Conservation (phyloP, 345 rosid species). For the Isatis tinctoria region DNA sequence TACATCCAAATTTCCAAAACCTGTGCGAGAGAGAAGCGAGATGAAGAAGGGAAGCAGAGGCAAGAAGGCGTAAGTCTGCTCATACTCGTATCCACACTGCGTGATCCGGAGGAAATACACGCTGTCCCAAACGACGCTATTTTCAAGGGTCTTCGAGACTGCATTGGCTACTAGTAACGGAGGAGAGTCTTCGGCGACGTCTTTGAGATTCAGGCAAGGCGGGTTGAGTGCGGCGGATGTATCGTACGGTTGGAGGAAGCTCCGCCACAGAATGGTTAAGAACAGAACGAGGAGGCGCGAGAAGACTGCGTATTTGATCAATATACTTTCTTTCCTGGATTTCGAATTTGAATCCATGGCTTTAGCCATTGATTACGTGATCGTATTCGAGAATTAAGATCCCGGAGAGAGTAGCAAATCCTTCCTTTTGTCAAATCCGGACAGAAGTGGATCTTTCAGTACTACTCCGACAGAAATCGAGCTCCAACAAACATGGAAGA, state of each 20-base stretch:
- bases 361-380: constrained; percentile 7
- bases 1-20: constrained; percentile 26
- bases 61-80: constrained; percentile 84
- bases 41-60: constrained; percentile 76
- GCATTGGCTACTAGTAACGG: constrained; percentile 26
- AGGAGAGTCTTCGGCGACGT: constrained; percentile 4
- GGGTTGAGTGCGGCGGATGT: constrained; percentile 73
- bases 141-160: constrained; percentile 45
- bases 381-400: not conserved
- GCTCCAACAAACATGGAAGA: not conserved
- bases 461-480: not conserved
- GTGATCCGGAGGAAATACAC: constrained; percentile 78
- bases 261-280: constrained; percentile 62
- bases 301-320: constrained; percentile 52
- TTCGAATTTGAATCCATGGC: constrained; percentile 13
- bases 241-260: constrained; percentile 66
- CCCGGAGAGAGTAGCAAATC: not conserved
- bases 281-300: constrained; percentile 56
- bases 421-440: not conserved
- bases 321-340: constrained; percentile 21
- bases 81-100: constrained; percentile 89
- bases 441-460: not conserved
- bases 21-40: constrained; percentile 53
- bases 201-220: constrained; percentile 41
- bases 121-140: constrained; percentile 79